Evolutionary conservation across 768 basidiomycete species (phyloP).

Genomic region (Lentinula aciculospora): DNA sequence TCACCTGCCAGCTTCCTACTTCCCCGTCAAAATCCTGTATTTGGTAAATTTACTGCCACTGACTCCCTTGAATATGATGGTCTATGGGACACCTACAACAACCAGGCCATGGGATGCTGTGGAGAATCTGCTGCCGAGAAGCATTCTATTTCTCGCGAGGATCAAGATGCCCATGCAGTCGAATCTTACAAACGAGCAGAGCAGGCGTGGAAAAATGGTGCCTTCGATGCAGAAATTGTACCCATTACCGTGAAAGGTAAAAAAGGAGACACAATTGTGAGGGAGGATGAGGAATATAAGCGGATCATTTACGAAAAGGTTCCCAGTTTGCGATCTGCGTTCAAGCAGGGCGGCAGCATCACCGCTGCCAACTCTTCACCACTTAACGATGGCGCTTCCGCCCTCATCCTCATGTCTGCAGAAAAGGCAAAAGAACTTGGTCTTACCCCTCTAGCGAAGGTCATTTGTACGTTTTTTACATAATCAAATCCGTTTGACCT

Average conservation of each 20-base stretch:
- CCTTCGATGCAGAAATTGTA: constrained; percentile 82
- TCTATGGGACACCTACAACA: constrained; percentile 96
- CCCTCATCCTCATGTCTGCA: constrained; percentile 90
- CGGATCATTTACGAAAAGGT: constrained; percentile 94
- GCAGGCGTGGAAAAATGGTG: constrained; percentile 83
- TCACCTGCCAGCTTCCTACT: constrained; percentile 61
- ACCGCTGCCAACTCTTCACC: constrained; percentile 96
- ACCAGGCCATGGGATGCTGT: constrained; percentile 98
- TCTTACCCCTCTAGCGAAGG: constrained; percentile 87
- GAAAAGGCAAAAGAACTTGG: constrained; percentile 90
- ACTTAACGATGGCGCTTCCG: constrained; percentile 94
- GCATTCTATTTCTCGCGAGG: constrained; percentile 77
- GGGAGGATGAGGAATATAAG: constrained; percentile 98
- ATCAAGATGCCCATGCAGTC: constrained; percentile 86
- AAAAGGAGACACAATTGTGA: constrained; percentile 86
- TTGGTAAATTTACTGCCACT: constrained; percentile 83
- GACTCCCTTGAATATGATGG: constrained; percentile 92
- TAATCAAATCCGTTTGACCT: constrained; percentile 2
- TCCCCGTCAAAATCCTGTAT: constrained; percentile 74
- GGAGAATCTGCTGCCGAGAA: constrained; percentile 84
- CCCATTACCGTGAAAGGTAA: constrained; percentile 89
- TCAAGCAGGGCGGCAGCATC: constrained; percentile 85
- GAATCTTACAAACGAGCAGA: constrained; percentile 94
- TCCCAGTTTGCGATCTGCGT: constrained; percentile 80
- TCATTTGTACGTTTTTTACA: constrained; percentile 71